Evolutionary conservation across 768 basidiomycete species (phyloP), one percentile per base, ranked within the genome.

Genomic region (Auricularia cornea): DNA sequence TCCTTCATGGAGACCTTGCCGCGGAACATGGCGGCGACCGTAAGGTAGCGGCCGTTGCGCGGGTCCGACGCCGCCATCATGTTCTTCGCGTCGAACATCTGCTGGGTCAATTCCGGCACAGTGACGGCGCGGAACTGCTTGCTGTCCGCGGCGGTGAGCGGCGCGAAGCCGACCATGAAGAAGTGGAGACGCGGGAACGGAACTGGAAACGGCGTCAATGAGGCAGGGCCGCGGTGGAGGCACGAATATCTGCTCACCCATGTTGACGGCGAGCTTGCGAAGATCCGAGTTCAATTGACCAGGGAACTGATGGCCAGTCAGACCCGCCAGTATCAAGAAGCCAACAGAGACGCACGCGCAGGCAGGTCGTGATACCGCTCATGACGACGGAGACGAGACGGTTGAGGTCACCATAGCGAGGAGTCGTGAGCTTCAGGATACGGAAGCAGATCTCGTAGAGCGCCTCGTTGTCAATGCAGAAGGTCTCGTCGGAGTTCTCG

Each of bases 1-100:
- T 99, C 97, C 79, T 96, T 96, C 95, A 98, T 98, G n/a, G 94
- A 92, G 62, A 98, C 94, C 77, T 95, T 95, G 69, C 97, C 97
- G 77, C 97, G 94, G 94, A 97, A 99, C 70, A 94, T 88, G 67
- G 94, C 94, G 31, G 94, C 94, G 67, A 96, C 96, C 44, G 97
- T 99, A 65, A 99, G 88, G 81, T 98, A 99, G 70, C 94, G 91
- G 66, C 97, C 97, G 69, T 97, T 91, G 72, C 94, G 82, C 48
- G 97, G 97, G 80, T 98, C 94, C 28, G 91, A 91, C 28, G 97
- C 97, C 69, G 95, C 94, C 94, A 98, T 96, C 93, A 96, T 95
- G 88, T 98, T 98, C 86, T 97, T 98, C 54, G 94, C 92, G 70
- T 98, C 96, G 76, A 98, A 99, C 95, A 98, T 98, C 72, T 99